Conservation (phyloP, 2,329 filamentous ascomycete species). For the Fusarium torreyae region DNA sequence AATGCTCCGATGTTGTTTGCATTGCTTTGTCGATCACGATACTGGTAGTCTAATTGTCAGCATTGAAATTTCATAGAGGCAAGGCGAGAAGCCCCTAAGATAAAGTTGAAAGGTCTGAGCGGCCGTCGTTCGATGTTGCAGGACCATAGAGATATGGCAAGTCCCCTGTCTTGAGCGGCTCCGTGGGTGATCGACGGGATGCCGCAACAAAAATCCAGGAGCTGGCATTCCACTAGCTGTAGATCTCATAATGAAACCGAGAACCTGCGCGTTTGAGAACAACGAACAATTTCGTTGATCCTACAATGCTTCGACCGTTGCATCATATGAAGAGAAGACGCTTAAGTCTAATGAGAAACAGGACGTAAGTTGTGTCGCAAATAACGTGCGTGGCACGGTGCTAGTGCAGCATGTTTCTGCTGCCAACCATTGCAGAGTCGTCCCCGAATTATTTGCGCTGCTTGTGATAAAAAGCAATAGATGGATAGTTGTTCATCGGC, state of each 20-base stretch:
- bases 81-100: conserved; percentile 6
- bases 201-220: conserved; percentile 12
- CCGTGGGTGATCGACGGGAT: conserved; percentile 31
- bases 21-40: conserved; percentile 19
- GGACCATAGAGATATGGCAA: conserved; percentile 1
- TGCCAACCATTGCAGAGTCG: background rate
- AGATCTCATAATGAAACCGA: conserved; percentile 18
- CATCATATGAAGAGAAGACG: background rate
- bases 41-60: background rate
- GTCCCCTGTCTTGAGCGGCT: conserved; percentile 21
- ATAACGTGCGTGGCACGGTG: conserved; percentile 17
- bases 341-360: conserved; percentile 20
- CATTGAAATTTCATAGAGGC: conserved; percentile 1
- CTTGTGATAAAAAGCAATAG: background rate
- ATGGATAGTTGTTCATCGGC: background rate
- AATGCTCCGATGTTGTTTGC: conserved; percentile 12
- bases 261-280: background rate
- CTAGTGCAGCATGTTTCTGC: conserved; percentile 24
- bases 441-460: background rate
- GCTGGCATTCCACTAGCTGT: conserved; percentile 11
- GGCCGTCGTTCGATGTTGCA: conserved; percentile 8
- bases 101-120: conserved; percentile 5
- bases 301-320: conserved; percentile 8
- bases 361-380: conserved; percentile 17
- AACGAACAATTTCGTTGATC: background rate